phyloP scores from a whole-genome alignment of 805 yeast species.

The Lipomyces kockii region DNA sequence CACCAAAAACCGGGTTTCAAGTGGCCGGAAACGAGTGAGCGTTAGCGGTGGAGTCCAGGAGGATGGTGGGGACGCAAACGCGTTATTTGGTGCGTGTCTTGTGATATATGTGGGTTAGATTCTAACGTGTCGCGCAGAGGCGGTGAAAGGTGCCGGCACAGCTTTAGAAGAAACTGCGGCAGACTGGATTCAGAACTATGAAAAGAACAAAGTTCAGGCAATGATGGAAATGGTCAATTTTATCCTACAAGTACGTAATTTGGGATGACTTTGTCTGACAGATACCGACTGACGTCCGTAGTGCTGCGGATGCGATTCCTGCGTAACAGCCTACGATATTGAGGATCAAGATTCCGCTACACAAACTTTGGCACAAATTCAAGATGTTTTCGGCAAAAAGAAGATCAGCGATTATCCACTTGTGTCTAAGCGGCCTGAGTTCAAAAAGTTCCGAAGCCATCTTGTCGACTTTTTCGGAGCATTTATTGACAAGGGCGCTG shows the following conservation, averaged over 20 bases:
- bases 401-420: slow-evolving; percentile 75
- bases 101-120: background rate
- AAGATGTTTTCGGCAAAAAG: slow-evolving; percentile 48
- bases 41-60: background rate
- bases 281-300: background rate
- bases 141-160: slow-evolving; percentile 54
- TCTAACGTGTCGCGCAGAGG: slow-evolving; percentile 45
- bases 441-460: slow-evolving; percentile 57
- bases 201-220: slow-evolving; percentile 52
- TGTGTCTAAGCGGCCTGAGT: slow-evolving; percentile 54
- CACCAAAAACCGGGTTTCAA: background rate
- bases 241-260: slow-evolving; percentile 52
- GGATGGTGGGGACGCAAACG: slow-evolving; percentile 17
- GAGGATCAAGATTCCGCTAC: slow-evolving; percentile 68
- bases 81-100: slow-evolving; percentile 20
- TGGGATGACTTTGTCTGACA: background rate
- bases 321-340: slow-evolving; percentile 70
- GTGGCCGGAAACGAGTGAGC: slow-evolving; percentile 13
- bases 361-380: slow-evolving; percentile 75
- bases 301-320: slow-evolving; percentile 34
- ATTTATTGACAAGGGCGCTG: slow-evolving; percentile 59
- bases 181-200: slow-evolving; percentile 63
- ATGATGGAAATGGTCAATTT: slow-evolving; percentile 70
- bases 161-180: slow-evolving; percentile 58
- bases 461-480: slow-evolving; percentile 60